Evolutionary conservation across 2,329 filamentous ascomycete genomes (phyloP).

Genomic region (Ramichloridium luteum): DNA sequence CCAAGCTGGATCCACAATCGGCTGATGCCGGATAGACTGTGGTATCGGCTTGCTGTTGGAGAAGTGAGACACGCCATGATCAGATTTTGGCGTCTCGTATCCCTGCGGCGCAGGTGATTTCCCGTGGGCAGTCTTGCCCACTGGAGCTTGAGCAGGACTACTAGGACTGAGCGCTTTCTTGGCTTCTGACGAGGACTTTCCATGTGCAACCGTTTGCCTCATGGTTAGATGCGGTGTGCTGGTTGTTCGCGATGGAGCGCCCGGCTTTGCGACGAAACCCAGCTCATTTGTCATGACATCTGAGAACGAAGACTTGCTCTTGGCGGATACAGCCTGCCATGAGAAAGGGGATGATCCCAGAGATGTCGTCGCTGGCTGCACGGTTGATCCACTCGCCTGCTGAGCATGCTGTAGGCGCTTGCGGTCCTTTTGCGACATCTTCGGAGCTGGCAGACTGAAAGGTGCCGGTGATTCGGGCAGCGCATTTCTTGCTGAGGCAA

Average conservation of each 20-base stretch:
- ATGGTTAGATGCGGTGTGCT: conserved; percentile 45
- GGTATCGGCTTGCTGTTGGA: conserved; percentile 26
- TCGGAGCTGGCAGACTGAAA: conserved; percentile 35
- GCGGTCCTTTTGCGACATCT: conserved; percentile 82
- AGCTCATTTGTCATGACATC: conserved; percentile 35
- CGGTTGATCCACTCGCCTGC: conserved; percentile 17
- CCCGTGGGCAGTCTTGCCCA: conserved; percentile 2
- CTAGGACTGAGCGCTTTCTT: conserved; percentile 9
- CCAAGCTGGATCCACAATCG: conserved; percentile 50
- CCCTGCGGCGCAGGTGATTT: conserved; percentile 2
- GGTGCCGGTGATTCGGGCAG: conserved; percentile 11
- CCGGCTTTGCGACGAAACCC: conserved; percentile 19
- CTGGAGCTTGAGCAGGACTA: conserved; percentile 9
- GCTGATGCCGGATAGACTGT: conserved; percentile 40
- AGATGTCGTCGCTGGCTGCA: conserved; percentile 14
- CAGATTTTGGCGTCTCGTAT: too few species aligned
- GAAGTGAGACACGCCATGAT: conserved; percentile 14
- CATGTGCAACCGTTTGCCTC: conserved; percentile 47
- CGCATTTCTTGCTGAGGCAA: conserved; percentile 21
- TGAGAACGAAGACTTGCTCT: conserved; percentile 39
- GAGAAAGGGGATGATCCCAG: conserved; percentile 25
- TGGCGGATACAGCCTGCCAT: conserved; percentile 51
- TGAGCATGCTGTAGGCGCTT: conserved; percentile 69
- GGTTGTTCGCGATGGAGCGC: conserved; percentile 17
- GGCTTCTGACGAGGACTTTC: conserved; percentile 18